phyloP scores from a whole-genome alignment of 139 green algal species.

The Haematococcus sp. region DNA sequence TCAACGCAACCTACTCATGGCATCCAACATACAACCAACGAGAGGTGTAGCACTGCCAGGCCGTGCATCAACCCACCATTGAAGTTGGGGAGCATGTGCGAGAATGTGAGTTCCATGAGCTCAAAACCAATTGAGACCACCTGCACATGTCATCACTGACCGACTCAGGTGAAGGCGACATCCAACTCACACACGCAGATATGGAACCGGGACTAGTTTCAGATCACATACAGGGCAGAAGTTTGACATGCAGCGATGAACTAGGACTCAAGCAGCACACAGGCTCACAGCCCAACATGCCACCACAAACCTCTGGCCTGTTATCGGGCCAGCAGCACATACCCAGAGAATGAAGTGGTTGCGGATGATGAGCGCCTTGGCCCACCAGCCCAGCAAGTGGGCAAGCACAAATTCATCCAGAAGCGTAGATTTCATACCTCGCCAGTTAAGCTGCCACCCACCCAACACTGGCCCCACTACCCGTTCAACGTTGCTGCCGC shows the following conservation, averaged over 20 bases:
- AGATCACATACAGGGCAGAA: too few relatives aligned
- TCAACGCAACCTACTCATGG: too few relatives aligned
- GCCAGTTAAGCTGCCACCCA: conserved; percentile 48
- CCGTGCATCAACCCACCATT: conserved; percentile 47
- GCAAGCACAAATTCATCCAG: conserved; percentile 93
- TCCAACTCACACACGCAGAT: too few relatives aligned
- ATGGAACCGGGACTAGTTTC: too few relatives aligned
- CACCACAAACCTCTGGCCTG: too few relatives aligned
- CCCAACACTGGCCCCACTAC: not conserved
- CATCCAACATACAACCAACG: too few relatives aligned
- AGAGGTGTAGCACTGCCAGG: too few relatives aligned
- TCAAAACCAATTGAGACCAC: conserved; percentile 47
- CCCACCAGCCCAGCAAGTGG: conserved; percentile 80
- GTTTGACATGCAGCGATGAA: too few relatives aligned
- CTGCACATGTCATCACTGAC: not conserved
- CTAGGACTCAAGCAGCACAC: too few relatives aligned
- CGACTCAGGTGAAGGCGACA: too few relatives aligned
- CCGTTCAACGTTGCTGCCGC: not conserved
- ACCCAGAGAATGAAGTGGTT: conserved; percentile 66
- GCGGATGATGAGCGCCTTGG: conserved; percentile 70
- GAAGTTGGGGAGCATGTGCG: conserved; percentile 94
- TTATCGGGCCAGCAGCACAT: too few relatives aligned
- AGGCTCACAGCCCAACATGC: too few relatives aligned
- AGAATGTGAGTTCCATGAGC: conserved; percentile 55
- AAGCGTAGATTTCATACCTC: conserved; percentile 66